Evolutionary conservation across 768 basidiomycete genomes (phyloP).

Genomic region (Phaeotremella skinneri): DNA sequence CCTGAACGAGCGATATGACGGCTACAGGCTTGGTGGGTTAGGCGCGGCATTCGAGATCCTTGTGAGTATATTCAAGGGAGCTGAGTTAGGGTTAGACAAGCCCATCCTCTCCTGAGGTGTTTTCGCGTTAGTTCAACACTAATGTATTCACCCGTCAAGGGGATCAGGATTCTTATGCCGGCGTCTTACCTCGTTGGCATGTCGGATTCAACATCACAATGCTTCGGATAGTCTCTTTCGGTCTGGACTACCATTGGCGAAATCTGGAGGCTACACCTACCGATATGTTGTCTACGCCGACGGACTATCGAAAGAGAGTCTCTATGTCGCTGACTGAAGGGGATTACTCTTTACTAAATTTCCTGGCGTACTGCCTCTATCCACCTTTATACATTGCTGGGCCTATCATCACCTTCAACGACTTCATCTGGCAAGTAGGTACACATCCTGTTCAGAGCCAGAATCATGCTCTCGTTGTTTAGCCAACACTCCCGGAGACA

Average conservation of each 20-base stretch:
- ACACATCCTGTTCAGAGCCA: not conserved
- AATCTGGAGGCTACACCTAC: slow-evolving; percentile 49
- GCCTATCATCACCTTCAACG: slow-evolving; percentile 93
- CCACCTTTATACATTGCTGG: slow-evolving; percentile 93
- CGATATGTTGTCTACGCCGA: slow-evolving; percentile 24
- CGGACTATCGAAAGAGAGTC: slow-evolving; percentile 63
- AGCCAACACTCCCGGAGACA: not conserved
- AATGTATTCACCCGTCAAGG: slow-evolving; percentile 6
- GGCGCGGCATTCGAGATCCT: slow-evolving; percentile 60
- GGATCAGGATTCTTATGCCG: slow-evolving; percentile 53
- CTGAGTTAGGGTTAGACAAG: not conserved
- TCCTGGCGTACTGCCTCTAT: slow-evolving; percentile 82
- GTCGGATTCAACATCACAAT: slow-evolving; percentile 94
- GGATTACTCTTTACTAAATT: slow-evolving; percentile 68
- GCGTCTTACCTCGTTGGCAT: slow-evolving; percentile 88
- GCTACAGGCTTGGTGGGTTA: slow-evolving; percentile 67
- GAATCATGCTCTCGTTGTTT: not conserved
- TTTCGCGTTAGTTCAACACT: no score
- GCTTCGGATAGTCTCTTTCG: slow-evolving; percentile 87
- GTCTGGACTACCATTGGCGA: slow-evolving; percentile 84
- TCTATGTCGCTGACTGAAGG: slow-evolving; percentile 59
- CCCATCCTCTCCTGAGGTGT: slow-evolving; percentile 5
- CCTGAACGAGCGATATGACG: slow-evolving; percentile 68
- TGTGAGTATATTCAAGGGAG: slow-evolving; percentile 56
- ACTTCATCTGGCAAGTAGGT: slow-evolving; percentile 87